Evolutionary conservation across 2,329 filamentous ascomycete genomes (phyloP), one percentile per base, ranked within the genome.

Genomic region (Cadophora sp.): DNA sequence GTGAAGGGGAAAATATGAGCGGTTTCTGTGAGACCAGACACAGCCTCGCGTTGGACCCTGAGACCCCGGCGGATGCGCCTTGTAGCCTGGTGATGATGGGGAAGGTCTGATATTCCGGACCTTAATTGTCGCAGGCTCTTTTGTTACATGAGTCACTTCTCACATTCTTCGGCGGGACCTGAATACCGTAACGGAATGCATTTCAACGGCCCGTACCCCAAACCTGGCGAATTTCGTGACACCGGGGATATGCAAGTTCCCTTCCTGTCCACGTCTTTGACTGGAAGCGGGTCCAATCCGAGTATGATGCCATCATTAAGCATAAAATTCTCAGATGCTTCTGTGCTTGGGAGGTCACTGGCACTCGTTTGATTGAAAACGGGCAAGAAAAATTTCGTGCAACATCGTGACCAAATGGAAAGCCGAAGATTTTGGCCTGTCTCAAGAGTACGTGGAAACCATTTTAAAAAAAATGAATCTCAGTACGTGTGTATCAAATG

Each of bases 1-100:
- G 39, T 39, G 36, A 27, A 45, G 14, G 7, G 27, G 2, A 48
- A 30, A 27, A 18, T 30, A 43, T 14, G 58, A 30, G 41, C 6
- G 16, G 7, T 20, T 41, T 60, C 27, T 22, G 58, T 47, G 58
- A 60, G 58, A 33, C 41, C 22, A 60, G 18, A 48, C 24, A 60
- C 41, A 60, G 58, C 58, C 58, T 60, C 58, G 58, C 9, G 18
- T 45, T 14, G 18, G 24, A 33, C 24, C 24, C 14, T 22, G n/a
- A 39, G 43, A 47, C 8, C 41, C 9, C 39, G 22, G 41, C 36
- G 22, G 20, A n/a, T 47, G 58, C 58, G 58, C 58, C 58, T 45
- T 47, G 58, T 20, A n/a, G 58, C 41, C 58, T 45, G 41, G 20
- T 24, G 36, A 33, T 27, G 41, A 8, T 16, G 20, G 41, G n/a